Evolutionary conservation across 2,329 filamentous ascomycete species (phyloP), one percentile per base, ranked within the genome.

Genomic region (Colletotrichum sp.): DNA sequence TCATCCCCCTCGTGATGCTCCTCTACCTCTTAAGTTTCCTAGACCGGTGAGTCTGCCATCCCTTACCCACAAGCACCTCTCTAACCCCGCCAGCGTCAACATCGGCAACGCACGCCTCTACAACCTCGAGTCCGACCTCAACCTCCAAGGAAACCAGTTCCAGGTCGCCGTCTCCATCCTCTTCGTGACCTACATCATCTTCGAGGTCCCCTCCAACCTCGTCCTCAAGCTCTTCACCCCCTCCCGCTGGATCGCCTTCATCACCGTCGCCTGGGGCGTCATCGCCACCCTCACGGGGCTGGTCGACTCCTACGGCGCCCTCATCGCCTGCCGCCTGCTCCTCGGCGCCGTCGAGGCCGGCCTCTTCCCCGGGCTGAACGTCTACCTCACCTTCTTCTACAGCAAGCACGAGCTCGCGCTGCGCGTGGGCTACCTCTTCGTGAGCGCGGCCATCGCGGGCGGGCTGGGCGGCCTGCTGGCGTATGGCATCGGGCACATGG

Each of bases 311-410:
- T 95, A 93, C 80, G 91, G 87, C 59, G 88, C 90, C 4, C 86
- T 96, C 6, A 85, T 96, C n/a, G 93, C 90, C 8, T 93, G 92
- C 78, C 92, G 94, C 7, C 81, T 96, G 0, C 85, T 95, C 16
- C 89, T 96, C 0, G 94, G 94, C 7, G 87, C 90, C 8, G 88
- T 95, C 52, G 93, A 95, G 83, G 93, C 92, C 1, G 93, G 93
- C 0, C 85, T 95, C 1, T 95, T 95, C 78, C 93, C 94, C 0
- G 93, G 93, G 0, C 84, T 94, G 78, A 92, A 90, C 7, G 85
- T 93, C 22, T 95, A 95, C 79, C 87, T 96, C 22, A 95, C 94
- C 0, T 90, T 95, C 78, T 95, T 95, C 87, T 96, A 96, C 85
- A 94, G 92, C 63, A 94, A 93, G 80, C 88, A 89, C 32, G 94